Percentiles rank a stretch among this genome's conserved stretches.
Conservation (phyloP, 805 yeast species). For the Spathaspora gorwiae region DNA sequence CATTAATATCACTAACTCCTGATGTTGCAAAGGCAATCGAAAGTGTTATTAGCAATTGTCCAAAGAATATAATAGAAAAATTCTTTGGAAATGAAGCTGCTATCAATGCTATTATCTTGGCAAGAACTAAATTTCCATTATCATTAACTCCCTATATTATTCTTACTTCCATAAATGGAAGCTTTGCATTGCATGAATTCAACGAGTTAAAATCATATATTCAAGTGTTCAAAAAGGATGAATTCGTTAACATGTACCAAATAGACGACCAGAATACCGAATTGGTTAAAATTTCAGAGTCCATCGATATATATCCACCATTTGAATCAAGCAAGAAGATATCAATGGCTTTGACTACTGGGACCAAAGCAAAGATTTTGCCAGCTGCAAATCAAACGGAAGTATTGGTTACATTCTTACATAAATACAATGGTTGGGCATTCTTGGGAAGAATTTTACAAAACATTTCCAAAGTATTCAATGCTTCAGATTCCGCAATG, state of each 20-base stretch:
- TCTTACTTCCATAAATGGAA: conserved; percentile 57
- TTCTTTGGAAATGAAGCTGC: conserved; percentile 46
- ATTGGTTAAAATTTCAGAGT: conserved; percentile 45
- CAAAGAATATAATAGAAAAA: conserved; percentile 38
- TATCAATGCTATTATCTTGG: conserved; percentile 42
- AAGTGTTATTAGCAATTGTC: conserved; percentile 39
- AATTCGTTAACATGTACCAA: conserved; percentile 36
- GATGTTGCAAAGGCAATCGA: conserved; percentile 40
- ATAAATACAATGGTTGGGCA: conserved; percentile 84
- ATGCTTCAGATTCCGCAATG: conserved; percentile 33
- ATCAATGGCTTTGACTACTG: conserved; percentile 39
- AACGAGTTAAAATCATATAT: conserved; percentile 58
- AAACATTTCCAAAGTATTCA: conserved; percentile 45
- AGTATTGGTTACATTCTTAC: conserved; percentile 58
- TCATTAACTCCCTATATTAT: conserved; percentile 57
- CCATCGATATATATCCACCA: conserved; percentile 53
- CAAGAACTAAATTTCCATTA: conserved; percentile 74
- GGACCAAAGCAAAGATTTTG: conserved; percentile 69
- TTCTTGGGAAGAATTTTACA: conserved; percentile 73
- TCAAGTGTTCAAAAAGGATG: conserved; percentile 37
- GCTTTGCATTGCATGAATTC: conserved; percentile 63
- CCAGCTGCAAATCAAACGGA: conserved; percentile 39
- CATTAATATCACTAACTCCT: conserved; percentile 46
- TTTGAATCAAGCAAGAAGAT: conserved; percentile 43
- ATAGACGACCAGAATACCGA: conserved; percentile 53